Evolutionary conservation across 768 basidiomycete species (phyloP), one percentile per base, ranked within the genome.

Genomic region (Boletus vinaceobasis): DNA sequence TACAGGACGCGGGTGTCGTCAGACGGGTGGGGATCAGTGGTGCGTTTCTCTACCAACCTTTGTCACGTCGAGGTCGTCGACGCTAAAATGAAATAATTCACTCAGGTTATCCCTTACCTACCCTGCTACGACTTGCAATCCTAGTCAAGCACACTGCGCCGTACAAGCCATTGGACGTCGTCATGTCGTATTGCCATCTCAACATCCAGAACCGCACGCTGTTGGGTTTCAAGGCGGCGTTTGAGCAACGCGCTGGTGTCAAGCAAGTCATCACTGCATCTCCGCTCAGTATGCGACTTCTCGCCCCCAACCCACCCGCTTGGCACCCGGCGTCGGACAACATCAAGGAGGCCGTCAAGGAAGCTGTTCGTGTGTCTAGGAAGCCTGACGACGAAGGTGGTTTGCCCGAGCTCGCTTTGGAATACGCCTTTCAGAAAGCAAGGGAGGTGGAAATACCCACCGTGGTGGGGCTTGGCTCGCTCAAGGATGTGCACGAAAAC

Each of bases 131-230:
- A n/a, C 71, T 93, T 17, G 82, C 91, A 9, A 78, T 91, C 33
- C 75, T 93, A 48, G 80, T 92, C 57, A 75, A 82, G 32, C 82
- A 87, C 63, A 84, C 77, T 19, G 69, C 82, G 9, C 86, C 86
- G 11, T 85, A 79, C 71, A 76, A 78, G 50, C 88, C 93, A 10
- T 66, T 95, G 54, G 93, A 95, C 69, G 77, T 85, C 43, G 68
- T 95, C 29, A 79, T 93, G 43, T 86, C 88, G 15, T 95, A 91
- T 73, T 88, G 84, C 23, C 90, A 94, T 68, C 78, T 90, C 50
- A 84, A 80, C 23, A 75, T 93, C 32, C 89, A 92, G 66, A 91
- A 89, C 69, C 71, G 74, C 52, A 84, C 80, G 15, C 77, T 86
- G 66, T 66, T 70, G 38, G 69, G 75, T 10, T 92, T 85, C 66